Evolutionary conservation across 495 filamentous ascomycete species (phyloP).

Genomic region (Bombardia bombarda): DNA sequence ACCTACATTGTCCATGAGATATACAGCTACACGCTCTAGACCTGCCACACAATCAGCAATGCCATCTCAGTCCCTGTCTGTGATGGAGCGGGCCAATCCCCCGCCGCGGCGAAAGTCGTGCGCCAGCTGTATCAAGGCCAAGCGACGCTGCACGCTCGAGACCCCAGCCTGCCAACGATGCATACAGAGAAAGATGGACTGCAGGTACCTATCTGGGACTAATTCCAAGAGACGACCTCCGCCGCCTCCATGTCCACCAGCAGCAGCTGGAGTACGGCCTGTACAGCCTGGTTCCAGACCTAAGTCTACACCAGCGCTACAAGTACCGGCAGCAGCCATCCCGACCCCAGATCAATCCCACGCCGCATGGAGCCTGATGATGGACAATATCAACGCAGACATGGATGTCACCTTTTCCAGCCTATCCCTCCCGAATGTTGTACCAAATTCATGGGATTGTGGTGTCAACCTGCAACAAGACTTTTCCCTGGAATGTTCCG

Average conservation of each 20-base stretch:
- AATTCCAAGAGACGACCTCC: not conserved
- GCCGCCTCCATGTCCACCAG: not conserved
- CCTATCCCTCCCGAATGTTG: no score
- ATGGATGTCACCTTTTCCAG: no score
- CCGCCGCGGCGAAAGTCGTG: slow-evolving; percentile 44
- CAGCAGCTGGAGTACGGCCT: not conserved
- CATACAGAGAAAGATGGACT: slow-evolving; percentile 29
- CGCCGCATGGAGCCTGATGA: not conserved
- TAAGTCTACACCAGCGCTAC: no score
- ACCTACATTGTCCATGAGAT: no score
- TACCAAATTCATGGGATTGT: no score
- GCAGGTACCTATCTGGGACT: slow-evolving; percentile 32
- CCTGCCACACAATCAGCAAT: no score
- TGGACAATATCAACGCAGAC: no score
- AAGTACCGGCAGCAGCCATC: no score
- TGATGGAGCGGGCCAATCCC: slow-evolving; percentile 24
- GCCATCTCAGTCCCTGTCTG: slow-evolving; percentile 24
- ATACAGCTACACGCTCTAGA: no score
- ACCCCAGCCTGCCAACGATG: slow-evolving; percentile 43
- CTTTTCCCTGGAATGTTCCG: no score
- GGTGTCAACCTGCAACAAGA: no score
- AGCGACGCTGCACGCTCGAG: slow-evolving; percentile 43
- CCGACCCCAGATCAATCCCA: not conserved
- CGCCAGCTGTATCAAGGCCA: slow-evolving; percentile 44
- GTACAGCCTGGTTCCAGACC: no score